A percentile compares a stretch with the other conserved stretches of the same genome.
phyloP scores from a whole-genome alignment of 2,329 filamentous ascomycete genomes.

The Alternaria viburni region DNA sequence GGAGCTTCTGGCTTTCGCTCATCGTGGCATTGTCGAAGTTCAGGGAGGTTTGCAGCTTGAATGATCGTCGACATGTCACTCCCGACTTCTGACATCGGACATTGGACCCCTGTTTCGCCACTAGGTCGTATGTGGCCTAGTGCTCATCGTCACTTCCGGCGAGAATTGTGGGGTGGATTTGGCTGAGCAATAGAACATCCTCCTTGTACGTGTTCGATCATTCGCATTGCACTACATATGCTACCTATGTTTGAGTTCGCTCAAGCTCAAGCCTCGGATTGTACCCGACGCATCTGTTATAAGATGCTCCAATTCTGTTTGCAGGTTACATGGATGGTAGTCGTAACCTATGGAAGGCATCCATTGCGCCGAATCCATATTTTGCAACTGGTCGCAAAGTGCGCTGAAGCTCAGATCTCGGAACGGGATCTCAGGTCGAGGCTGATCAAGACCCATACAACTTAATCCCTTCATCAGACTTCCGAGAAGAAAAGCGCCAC shows the following conservation, averaged over 20 bases:
- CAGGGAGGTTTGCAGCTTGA: not conserved
- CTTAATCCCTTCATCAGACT: not conserved
- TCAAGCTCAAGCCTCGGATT: not conserved
- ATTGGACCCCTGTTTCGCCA: constrained; percentile 15
- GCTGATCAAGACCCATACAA: not conserved
- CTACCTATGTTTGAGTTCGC: not conserved
- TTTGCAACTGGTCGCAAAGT: not conserved
- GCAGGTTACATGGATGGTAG: not conserved
- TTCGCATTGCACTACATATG: not conserved
- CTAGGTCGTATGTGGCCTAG: constrained; percentile 5
- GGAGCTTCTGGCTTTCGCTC: constrained; percentile 49
- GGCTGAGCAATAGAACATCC: not conserved
- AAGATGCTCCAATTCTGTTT: no score
- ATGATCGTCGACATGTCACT: constrained; percentile 5
- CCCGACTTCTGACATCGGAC: constrained; percentile 9
- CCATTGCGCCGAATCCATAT: not conserved
- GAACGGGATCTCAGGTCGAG: not conserved
- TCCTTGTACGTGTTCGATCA: not conserved
- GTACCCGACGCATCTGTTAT: not conserved
- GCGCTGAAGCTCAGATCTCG: not conserved
- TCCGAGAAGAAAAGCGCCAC: not conserved
- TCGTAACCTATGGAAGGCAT: no score
- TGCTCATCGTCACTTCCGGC: not conserved
- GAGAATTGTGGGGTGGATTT: not conserved
- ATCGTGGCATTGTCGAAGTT: constrained; percentile 44